Conservation (phyloP, 2,329 filamentous ascomycete genomes). For the Neonectria sp. region DNA sequence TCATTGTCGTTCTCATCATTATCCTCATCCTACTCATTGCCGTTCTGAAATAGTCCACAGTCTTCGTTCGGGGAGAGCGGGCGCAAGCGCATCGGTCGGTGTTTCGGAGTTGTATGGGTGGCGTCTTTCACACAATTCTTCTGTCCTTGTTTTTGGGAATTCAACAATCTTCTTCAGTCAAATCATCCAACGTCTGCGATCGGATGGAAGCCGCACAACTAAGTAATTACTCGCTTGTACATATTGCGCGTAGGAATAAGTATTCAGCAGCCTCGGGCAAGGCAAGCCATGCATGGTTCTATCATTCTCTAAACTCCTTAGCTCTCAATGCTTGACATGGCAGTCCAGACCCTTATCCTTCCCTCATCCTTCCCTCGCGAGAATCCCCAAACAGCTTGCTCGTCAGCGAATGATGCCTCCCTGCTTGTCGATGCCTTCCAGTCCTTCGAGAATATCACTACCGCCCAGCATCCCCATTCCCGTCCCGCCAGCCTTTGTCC, state of each 20-base stretch:
- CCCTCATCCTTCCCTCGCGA: slow-evolving; percentile 13
- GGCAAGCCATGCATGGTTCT: slow-evolving; percentile 7
- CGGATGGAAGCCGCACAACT: neutral
- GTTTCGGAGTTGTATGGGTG: slow-evolving; percentile 35
- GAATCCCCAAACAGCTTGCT: slow-evolving; percentile 13
- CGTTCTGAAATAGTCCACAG: slow-evolving; percentile 75
- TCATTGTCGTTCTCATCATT: slow-evolving; percentile 86
- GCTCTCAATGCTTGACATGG: slow-evolving; percentile 8
- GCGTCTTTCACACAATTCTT: slow-evolving; percentile 16
- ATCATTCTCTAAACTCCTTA: slow-evolving; percentile 11
- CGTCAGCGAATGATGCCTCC: slow-evolving; percentile 78
- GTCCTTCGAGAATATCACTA: slow-evolving; percentile 86
- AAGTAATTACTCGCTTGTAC: slow-evolving; percentile 14
- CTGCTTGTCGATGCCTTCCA: slow-evolving; percentile 85
- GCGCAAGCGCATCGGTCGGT: slow-evolving; percentile 39
- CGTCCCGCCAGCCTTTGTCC: slow-evolving; percentile 64
- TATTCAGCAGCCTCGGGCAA: neutral
- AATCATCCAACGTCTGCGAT: neutral
- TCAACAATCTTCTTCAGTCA: neutral
- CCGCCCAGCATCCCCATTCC: slow-evolving; percentile 81
- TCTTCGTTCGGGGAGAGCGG: slow-evolving; percentile 29
- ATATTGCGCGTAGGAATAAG: slow-evolving; percentile 12
- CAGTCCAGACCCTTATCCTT: slow-evolving; percentile 29
- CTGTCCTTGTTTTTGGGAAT: slow-evolving; percentile 10
- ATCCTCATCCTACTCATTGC: slow-evolving; percentile 87